phyloP scores from a whole-genome alignment of 495 filamentous ascomycete species.

The Hypoxylon cercidicola region DNA sequence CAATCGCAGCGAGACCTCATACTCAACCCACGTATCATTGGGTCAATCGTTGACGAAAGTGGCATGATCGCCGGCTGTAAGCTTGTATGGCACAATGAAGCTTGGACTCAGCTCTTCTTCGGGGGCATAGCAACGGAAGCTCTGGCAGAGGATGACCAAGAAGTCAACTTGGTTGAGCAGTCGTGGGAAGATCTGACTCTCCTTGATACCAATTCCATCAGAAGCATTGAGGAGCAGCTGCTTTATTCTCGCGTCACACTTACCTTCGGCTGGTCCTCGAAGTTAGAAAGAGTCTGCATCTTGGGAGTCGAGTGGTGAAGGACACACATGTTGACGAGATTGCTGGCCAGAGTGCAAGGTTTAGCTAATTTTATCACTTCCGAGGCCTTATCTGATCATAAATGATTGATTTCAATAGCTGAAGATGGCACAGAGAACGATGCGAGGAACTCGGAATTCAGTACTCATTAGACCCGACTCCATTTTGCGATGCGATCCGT shows the following conservation, averaged over 20 bases:
- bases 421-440: constrained; percentile 4
- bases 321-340: neutral
- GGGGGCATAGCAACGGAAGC: constrained; percentile 35
- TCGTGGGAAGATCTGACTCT: constrained; percentile 50
- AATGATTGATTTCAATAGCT: neutral
- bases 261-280: constrained; percentile 63
- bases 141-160: neutral
- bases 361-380: neutral
- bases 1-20: constrained; percentile 52
- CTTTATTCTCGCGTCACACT: constrained; percentile 63
- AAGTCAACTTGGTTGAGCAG: constrained; percentile 23
- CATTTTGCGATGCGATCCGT: constrained; percentile 24
- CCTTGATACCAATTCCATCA: constrained; percentile 50
- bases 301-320: constrained; percentile 58
- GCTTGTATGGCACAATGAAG: constrained; percentile 61
- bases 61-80: constrained; percentile 59
- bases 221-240: constrained; percentile 60
- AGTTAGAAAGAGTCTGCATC: constrained; percentile 58
- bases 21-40: constrained; percentile 66
- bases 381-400: neutral
- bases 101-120: constrained; percentile 65
- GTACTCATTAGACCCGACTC: constrained; percentile 24
- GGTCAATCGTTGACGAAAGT: constrained; percentile 66
- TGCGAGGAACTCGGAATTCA: constrained; percentile 1
- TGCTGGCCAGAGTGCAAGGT: constrained; percentile 1